phyloP scores from a whole-genome alignment of 768 basidiomycete species.

The Suillus fuscotomentosus region DNA sequence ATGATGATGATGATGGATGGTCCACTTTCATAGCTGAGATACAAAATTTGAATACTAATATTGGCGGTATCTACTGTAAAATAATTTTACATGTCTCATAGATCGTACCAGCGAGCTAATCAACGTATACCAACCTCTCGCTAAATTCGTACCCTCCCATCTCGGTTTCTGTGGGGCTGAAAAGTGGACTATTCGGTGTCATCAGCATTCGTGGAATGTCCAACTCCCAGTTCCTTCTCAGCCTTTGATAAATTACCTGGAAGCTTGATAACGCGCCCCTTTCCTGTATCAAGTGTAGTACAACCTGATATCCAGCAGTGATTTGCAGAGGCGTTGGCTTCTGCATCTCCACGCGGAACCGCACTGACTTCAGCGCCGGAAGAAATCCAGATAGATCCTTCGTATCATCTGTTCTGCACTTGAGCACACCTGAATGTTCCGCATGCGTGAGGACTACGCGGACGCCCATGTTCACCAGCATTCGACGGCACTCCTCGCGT shows the following conservation, averaged over 20 bases:
- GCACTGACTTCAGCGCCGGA: conserved; percentile 62
- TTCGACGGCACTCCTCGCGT: conserved; percentile 67
- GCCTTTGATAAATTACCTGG: conserved; percentile 64
- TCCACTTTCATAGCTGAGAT: conserved; percentile 14
- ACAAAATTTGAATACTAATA: conserved; percentile 3
- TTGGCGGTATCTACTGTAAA: conserved; percentile 1
- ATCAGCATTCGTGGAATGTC: conserved; percentile 34
- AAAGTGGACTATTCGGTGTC: conserved; percentile 18
- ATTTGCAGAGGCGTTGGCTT: conserved; percentile 37
- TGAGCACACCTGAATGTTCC: conserved; percentile 65
- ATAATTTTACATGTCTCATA: conserved; percentile 15
- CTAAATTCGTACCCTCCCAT: conserved; percentile 25
- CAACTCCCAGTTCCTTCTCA: conserved; percentile 71
- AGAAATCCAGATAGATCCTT: conserved; percentile 54
- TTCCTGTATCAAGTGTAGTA: conserved; percentile 75
- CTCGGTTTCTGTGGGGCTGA: conserved; percentile 29
- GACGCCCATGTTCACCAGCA: conserved; percentile 73
- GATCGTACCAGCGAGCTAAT: conserved; percentile 19
- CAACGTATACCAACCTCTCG: conserved; percentile 33
- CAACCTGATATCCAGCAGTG: conserved; percentile 51
- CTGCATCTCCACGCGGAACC: conserved; percentile 82
- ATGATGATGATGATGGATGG: conserved; percentile 29
- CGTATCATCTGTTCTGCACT: conserved; percentile 73
- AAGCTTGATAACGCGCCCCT: conserved; percentile 85
- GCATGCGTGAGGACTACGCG: conserved; percentile 63